Conservation (phyloP, 768 basidiomycete genomes). For the Grammothele lineata region DNA sequence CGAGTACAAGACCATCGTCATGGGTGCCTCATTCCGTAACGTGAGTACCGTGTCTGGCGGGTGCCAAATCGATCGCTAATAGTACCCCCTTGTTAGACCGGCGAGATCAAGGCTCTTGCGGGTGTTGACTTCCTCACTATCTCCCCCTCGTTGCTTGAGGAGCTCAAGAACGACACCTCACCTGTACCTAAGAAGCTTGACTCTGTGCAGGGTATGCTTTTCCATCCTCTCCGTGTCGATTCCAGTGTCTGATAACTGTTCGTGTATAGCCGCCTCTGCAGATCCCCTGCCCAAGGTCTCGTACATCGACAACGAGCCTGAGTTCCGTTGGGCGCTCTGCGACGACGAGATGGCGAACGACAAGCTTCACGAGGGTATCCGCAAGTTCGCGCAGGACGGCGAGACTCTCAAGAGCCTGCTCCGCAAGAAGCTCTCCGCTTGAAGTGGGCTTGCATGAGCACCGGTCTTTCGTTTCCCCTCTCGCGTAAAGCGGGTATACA, state of each 20-base stretch:
- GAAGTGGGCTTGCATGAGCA: slow-evolving; percentile 1
- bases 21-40: slow-evolving; percentile 99
- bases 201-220: slow-evolving; percentile 48
- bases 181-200: slow-evolving; percentile 85
- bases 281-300: slow-evolving; percentile 74
- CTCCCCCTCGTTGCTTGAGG: slow-evolving; percentile 82
- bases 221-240: too few species aligned
- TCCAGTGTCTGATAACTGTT: too few species aligned
- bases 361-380: slow-evolving; percentile 97
- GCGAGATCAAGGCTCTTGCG: slow-evolving; percentile 92
- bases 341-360: slow-evolving; percentile 98
- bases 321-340: slow-evolving; percentile 93
- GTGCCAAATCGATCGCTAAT: neutral
- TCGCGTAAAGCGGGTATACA: too few species aligned
- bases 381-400: slow-evolving; percentile 96
- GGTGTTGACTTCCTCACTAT: slow-evolving; percentile 99
- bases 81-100: slow-evolving; percentile 41
- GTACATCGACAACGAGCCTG: slow-evolving; percentile 88
- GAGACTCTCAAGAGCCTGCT: slow-evolving; percentile 81
- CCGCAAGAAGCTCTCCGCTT: slow-evolving; percentile 59
- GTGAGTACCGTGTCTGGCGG: slow-evolving; percentile 41
- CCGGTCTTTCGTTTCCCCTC: too few species aligned
- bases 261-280: slow-evolving; percentile 47
- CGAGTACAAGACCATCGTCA: slow-evolving; percentile 97
- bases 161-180: slow-evolving; percentile 79